Evolutionary conservation across 768 basidiomycete genomes (phyloP).

Genomic region (Naganishia vaughanmartiniae): DNA sequence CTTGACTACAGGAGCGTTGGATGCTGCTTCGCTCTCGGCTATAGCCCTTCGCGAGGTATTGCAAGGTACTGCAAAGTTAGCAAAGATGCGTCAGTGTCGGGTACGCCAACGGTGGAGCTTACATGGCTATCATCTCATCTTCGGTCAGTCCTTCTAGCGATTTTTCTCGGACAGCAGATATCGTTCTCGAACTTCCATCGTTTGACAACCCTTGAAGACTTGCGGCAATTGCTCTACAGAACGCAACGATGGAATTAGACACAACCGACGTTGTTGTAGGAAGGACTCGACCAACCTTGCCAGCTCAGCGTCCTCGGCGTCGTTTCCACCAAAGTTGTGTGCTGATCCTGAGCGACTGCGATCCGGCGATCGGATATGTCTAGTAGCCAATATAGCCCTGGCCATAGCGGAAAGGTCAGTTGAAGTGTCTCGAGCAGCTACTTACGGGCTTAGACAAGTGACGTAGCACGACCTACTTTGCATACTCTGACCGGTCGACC

Average conservation of each 20-base stretch:
- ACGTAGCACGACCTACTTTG: not conserved
- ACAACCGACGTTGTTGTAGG: no score
- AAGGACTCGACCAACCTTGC: not conserved
- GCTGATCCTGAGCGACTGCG: slow-evolving; percentile 13
- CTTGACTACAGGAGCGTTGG: no score
- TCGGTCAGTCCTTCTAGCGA: slow-evolving; percentile 3
- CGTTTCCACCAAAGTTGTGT: slow-evolving; percentile 5
- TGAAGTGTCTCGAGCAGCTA: not conserved
- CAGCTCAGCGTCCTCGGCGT: slow-evolving; percentile 8
- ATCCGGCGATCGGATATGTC: slow-evolving; percentile 6
- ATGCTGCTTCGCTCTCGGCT: slow-evolving; percentile 11
- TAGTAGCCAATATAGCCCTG: slow-evolving; percentile 8
- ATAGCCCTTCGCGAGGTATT: not conserved
- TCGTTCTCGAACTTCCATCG: not conserved
- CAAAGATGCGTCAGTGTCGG: not conserved
- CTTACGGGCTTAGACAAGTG: not conserved
- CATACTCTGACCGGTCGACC: slow-evolving; percentile 10
- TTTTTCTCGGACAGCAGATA: no score
- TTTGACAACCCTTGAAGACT: slow-evolving; percentile 4
- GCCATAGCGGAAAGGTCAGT: not conserved
- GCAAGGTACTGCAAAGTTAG: not conserved
- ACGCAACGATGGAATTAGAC: not conserved
- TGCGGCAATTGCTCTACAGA: slow-evolving; percentile 6
- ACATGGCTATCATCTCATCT: slow-evolving; percentile 25
- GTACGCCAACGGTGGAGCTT: not conserved